These are phyloP conservation scores for Arabis alpina DNA, from an alignment of 345 rosid genomes.

Conservation along the genomic window DNA sequence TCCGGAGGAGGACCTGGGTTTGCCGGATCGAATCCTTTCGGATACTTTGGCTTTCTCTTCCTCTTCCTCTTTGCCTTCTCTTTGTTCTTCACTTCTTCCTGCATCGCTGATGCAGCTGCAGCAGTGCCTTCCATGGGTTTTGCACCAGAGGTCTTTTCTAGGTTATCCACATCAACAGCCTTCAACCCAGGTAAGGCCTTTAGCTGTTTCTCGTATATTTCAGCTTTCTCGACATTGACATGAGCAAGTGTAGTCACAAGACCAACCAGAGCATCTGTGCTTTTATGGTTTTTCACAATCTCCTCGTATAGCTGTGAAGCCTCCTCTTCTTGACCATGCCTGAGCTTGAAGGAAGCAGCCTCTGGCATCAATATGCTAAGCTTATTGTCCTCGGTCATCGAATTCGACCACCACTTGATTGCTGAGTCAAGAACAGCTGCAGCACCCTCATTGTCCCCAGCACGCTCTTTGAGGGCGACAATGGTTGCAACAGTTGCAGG, in stretches of 20 bases:
- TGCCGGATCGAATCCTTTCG: constrained; percentile 94
- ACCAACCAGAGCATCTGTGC: constrained; percentile 80
- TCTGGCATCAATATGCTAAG: constrained; percentile 76
- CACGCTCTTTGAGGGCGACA: constrained; percentile 87
- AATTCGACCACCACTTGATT: constrained; percentile 84
- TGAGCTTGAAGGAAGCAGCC: constrained; percentile 93
- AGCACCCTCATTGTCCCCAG: constrained; percentile 87
- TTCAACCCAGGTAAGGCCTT: constrained; percentile 77
- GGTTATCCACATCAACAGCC: constrained; percentile 67
- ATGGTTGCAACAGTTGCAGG: constrained; percentile 95
- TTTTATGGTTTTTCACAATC: constrained; percentile 70
- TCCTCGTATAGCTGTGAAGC: constrained; percentile 84
- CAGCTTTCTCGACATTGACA: constrained; percentile 85
- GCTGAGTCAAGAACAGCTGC: constrained; percentile 76
- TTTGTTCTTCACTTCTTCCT: constrained; percentile 67
- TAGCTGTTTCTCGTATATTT: constrained; percentile 76
- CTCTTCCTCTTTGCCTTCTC: constrained; percentile 93
- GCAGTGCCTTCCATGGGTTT: constrained; percentile 67
- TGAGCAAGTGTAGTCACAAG: constrained; percentile 86
- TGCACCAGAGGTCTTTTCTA: constrained; percentile 91
- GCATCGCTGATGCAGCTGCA: constrained; percentile 40
- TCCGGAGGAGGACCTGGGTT: constrained; percentile 99
- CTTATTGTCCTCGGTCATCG: constrained; percentile 81
- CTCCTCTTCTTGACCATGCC: constrained; percentile 82
- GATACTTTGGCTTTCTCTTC: constrained; percentile 97